These are phyloP conservation scores for Podospora australis DNA, from an alignment of 495 filamentous ascomycete genomes.

Conservation along the genomic window DNA sequence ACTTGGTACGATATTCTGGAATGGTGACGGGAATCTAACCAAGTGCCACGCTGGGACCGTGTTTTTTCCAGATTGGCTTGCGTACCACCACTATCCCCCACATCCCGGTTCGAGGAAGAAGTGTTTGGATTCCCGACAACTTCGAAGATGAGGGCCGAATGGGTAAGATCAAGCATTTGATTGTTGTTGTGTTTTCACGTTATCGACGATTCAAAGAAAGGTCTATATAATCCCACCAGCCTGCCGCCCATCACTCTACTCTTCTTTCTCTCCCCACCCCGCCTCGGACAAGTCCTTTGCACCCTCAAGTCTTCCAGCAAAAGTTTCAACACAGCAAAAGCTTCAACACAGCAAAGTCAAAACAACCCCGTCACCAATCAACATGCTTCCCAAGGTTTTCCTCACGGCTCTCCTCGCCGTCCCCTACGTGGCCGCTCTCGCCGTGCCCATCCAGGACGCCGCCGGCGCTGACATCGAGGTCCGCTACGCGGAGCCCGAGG, in stretches of 20 bases:
- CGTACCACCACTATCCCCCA: no score
- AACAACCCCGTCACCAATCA: background rate
- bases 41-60: no score
- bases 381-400: constrained; percentile 17
- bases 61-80: no score
- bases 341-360: constrained; percentile 4
- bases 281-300: background rate
- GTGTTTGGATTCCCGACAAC: no score
- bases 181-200: no score
- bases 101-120: no score
- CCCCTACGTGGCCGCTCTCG: constrained; percentile 13
- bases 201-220: background rate
- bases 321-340: constrained; percentile 1
- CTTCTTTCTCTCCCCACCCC: background rate
- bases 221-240: background rate
- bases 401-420: constrained; percentile 15
- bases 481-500: constrained; percentile 4
- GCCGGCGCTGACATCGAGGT: constrained; percentile 1
- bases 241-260: background rate
- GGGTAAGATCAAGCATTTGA: no score
- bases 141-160: no score
- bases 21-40: no score
- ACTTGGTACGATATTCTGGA: no score
- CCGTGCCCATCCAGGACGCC: constrained; percentile 8
- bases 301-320: no score